Conservation (phyloP, 192 early-diverging fungal genomes). For the Coemansia sp. region DNA sequence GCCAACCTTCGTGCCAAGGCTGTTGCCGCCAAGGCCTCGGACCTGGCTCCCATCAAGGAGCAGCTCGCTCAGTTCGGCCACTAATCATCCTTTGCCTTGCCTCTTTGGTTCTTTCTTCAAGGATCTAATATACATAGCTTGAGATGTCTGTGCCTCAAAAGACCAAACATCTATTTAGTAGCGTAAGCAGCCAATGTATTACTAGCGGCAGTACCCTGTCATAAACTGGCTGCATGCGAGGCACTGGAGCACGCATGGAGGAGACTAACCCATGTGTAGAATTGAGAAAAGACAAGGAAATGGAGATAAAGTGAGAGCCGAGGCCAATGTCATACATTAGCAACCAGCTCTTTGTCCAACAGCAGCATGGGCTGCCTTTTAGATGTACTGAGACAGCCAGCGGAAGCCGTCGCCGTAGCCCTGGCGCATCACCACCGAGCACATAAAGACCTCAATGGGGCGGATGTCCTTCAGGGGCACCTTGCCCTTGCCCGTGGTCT, state of each 20-base stretch:
- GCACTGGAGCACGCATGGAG: neutral
- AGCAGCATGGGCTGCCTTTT: slow-evolving; percentile 24
- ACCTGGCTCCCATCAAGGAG: slow-evolving; percentile 59
- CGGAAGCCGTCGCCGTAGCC: slow-evolving; percentile 97
- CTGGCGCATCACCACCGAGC: slow-evolving; percentile 96
- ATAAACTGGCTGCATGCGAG: neutral
- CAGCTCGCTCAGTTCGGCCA: slow-evolving; percentile 58
- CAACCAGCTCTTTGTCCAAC: neutral
- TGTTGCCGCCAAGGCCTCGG: slow-evolving; percentile 51
- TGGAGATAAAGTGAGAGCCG: neutral
- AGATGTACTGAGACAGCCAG: slow-evolving; percentile 86
- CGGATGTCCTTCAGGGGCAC: slow-evolving; percentile 88
- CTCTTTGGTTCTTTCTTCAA: neutral
- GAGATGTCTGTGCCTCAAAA: neutral
- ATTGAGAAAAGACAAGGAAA: neutral
- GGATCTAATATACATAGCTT: neutral
- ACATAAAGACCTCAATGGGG: slow-evolving; percentile 99
- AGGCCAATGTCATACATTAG: neutral
- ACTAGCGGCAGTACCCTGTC: neutral
- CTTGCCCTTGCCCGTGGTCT: slow-evolving; percentile 99
- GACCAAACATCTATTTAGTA: neutral
- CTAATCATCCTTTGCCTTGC: slow-evolving; percentile 40
- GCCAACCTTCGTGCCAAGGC: slow-evolving; percentile 66
- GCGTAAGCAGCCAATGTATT: neutral
- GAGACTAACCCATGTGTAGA: neutral